Evolutionary conservation across 352 stramenopile genomes (phyloP).

Genomic region (Phytophthora melonis): DNA sequence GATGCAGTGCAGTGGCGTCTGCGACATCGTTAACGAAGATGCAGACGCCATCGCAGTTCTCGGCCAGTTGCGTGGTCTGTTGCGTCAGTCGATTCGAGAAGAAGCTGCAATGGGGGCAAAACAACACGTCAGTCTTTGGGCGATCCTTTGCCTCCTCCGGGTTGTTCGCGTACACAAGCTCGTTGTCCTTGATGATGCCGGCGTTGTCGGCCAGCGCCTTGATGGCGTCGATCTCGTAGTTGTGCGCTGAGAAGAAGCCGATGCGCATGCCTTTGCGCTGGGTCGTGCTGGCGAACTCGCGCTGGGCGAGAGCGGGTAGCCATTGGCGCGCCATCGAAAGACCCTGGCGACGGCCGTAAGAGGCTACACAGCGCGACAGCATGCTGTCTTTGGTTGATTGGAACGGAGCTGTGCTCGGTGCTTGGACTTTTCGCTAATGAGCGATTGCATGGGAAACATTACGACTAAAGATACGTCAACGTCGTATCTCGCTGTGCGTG

Average conservation of each 20-base stretch:
- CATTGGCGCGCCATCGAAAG: conserved; percentile 12
- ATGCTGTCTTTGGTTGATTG: conserved; percentile 1
- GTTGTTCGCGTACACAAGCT: conserved; percentile 49
- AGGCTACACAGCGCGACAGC: conserved; percentile 24
- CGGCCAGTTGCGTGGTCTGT: conserved; percentile 59
- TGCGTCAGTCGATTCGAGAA: conserved; percentile 64
- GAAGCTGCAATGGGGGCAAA: conserved; percentile 44
- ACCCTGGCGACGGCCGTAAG: conserved; percentile 16
- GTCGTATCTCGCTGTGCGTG: conserved; percentile 8
- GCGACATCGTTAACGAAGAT: conserved; percentile 90
- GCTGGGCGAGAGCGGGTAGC: conserved; percentile 22
- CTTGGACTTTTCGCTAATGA: conserved; percentile 26
- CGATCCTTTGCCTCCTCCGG: background rate
- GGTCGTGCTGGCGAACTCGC: conserved; percentile 16
- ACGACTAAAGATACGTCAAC: conserved; percentile 8
- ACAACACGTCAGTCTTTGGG: background rate
- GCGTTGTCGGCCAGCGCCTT: conserved; percentile 45
- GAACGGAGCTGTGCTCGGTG: background rate
- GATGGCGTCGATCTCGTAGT: conserved; percentile 70
- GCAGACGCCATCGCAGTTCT: conserved; percentile 64
- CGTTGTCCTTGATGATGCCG: conserved; percentile 50
- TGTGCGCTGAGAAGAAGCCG: conserved; percentile 76
- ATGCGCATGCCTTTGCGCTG: conserved; percentile 60
- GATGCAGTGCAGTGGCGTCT: conserved; percentile 59
- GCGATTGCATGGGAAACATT: background rate